Base-by-base conservation (phyloP, 768 basidiomycete genomes). In the Lentinula aciculospora region DNA sequence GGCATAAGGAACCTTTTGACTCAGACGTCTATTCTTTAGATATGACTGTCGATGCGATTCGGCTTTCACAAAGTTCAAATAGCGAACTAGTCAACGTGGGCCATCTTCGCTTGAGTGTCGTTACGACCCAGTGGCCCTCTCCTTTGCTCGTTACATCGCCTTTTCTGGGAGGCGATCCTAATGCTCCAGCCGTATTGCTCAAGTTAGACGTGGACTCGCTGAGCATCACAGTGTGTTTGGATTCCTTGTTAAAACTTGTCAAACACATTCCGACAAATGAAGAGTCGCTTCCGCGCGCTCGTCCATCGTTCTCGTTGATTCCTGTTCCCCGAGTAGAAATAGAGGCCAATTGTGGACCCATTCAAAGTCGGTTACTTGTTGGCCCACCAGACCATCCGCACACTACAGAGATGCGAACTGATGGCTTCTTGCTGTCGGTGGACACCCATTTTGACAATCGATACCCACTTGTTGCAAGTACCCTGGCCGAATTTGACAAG, bases 51-150 rank as follows among this genome's bases (percentile, higher is more conserved):
- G 68, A 72, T n/a, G 67, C 73, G 17, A 63, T 80, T 32, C 72
- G 70, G 2, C 45, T 88, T 25, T 79, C 83, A 55, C 71, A 84
- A 48, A 72, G 66, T 40, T 72, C 69, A 17, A 60, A 62, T 17
- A 64, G 67, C 27, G 68, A 71, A 61, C 63, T 86, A 13, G 62
- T 79, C 34, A 74, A 71, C 15, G 59, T 85, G 15, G 76, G 76
- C 23, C 66, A 70, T 4, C 55, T 78, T 15, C 62, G 72, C 32
- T 60, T 81, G 25, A 69, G 77, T 48, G 66, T 72, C 1, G 68
- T 87, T 23, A 68, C 76, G 21, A 78, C 78, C 2, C 82, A 84
- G 66, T 90, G 86, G 86, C 83, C 85, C 8, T 67, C 77, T 40
- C 80, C 79, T n/a, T 80, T 80, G 73, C 68, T 86, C 29, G 69